phyloP scores from a whole-genome alignment of 306 rosid species.

The Sindora glabra region DNA sequence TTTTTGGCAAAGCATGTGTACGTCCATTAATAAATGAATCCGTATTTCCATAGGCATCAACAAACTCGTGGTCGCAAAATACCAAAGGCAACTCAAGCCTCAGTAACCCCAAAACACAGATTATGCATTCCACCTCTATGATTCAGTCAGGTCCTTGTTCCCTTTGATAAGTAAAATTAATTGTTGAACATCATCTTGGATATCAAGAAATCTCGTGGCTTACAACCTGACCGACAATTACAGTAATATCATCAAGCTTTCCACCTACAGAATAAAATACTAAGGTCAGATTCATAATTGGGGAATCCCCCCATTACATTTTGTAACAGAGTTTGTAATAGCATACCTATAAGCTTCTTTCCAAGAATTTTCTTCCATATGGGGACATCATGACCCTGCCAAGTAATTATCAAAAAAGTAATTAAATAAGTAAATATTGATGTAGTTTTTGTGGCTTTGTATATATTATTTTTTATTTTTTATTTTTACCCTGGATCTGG shows the following conservation, averaged over 20 bases:
- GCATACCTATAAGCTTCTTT: slow-evolving; percentile 78
- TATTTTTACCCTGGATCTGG: slow-evolving; percentile 55
- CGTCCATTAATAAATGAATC: no score
- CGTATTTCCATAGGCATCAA: no score
- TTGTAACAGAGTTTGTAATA: neutral
- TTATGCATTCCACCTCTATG: no score
- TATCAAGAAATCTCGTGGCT: slow-evolving; percentile 33
- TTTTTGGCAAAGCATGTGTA: no score
- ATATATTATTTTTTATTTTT: no score
- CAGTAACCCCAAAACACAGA: no score
- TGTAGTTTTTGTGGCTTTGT: neutral
- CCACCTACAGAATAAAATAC: slow-evolving; percentile 51
- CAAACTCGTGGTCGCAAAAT: no score
- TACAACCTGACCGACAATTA: slow-evolving; percentile 66
- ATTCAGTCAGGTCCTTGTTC: no score
- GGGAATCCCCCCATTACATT: no score
- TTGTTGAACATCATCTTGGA: no score
- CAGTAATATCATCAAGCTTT: slow-evolving; percentile 81
- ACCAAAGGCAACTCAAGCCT: no score
- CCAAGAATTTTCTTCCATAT: slow-evolving; percentile 84
- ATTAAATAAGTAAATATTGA: neutral
- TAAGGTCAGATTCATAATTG: slow-evolving; percentile 4
- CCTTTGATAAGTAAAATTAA: no score
- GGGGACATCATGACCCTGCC: slow-evolving; percentile 84
- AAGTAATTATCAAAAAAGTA: slow-evolving; percentile 4